Percentiles rank a stretch among this genome's conserved stretches.
Conservation (phyloP, 768 basidiomycete species). For the Termitomyces sp. region DNA sequence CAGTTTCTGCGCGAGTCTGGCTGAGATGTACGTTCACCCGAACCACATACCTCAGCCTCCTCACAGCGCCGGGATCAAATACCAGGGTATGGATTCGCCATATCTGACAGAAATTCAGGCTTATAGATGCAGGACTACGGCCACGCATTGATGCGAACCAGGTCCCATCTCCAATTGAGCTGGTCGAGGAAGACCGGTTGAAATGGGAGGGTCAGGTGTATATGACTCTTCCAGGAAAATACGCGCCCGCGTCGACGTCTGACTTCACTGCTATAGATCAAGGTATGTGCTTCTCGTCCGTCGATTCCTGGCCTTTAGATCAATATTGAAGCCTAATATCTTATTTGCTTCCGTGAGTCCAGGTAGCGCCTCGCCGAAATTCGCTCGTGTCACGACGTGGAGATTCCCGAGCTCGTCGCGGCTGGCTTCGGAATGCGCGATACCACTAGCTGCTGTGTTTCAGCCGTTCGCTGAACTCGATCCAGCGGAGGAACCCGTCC, state of each 20-base stretch:
- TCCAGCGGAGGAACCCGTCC: conserved; percentile 72
- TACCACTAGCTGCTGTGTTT: conserved; percentile 81
- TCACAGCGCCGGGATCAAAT: conserved; percentile 55
- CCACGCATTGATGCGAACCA: conserved; percentile 83
- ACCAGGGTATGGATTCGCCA: conserved; percentile 31
- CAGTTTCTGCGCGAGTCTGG: background rate
- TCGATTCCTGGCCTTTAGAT: background rate
- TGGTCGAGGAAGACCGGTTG: conserved; percentile 73
- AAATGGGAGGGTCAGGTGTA: conserved; percentile 72
- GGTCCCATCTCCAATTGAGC: conserved; percentile 86
- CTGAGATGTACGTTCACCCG: conserved; percentile 37
- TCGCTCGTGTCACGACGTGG: conserved; percentile 86
- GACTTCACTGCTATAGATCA: conserved; percentile 92
- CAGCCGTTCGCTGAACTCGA: conserved; percentile 90
- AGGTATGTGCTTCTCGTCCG: conserved; percentile 32
- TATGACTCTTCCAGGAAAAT: conserved; percentile 49
- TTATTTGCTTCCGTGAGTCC: background rate
- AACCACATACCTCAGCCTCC: conserved; percentile 66
- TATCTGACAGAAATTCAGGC: conserved; percentile 1
- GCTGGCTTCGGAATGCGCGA: conserved; percentile 73
- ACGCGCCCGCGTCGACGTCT: conserved; percentile 80
- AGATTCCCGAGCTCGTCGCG: conserved; percentile 77
- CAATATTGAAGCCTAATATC: background rate
- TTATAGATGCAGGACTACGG: conserved; percentile 52
- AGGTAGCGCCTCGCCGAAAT: conserved; percentile 91